A percentile compares a stretch with the other conserved stretches of the same genome.
Conservation (phyloP, 257 asterid species). For the Solanum acaule region DNA sequence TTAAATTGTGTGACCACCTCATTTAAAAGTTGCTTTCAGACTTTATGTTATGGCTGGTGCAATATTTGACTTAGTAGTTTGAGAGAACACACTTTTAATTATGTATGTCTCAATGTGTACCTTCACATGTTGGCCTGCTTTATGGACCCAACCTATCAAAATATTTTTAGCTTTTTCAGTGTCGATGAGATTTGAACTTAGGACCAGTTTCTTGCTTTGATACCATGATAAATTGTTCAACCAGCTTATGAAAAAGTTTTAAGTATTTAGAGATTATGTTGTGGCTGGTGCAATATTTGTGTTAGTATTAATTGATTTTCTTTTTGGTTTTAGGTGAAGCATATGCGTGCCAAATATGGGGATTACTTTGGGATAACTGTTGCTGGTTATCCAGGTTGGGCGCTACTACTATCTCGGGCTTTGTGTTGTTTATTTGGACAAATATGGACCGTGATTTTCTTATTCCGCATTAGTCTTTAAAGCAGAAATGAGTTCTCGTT, state of each 20-base stretch:
- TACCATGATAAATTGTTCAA: background rate
- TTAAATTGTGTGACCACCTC: background rate
- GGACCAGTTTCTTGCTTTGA: background rate
- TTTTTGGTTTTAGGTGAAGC: constrained; percentile 59
- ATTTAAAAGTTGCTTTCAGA: background rate
- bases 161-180: background rate
- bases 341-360: constrained; percentile 62
- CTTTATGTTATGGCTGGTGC: background rate
- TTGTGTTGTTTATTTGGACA: background rate
- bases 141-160: background rate
- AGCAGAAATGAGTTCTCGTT: background rate
- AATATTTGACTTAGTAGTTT: background rate
- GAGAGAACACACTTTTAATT: background rate
- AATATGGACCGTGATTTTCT: background rate
- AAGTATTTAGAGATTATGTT: background rate
- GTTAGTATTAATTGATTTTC: background rate
- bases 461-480: background rate
- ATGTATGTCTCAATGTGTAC: background rate
- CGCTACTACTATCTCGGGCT: background rate
- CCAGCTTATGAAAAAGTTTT: background rate
- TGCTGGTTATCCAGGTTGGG: constrained; percentile 94
- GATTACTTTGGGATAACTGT: constrained; percentile 96
- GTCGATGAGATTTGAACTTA: background rate
- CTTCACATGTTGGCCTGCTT: background rate
- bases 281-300: background rate